phyloP scores from a whole-genome alignment of 305 asterid genomes.

The Ilex paraguariensis region DNA sequence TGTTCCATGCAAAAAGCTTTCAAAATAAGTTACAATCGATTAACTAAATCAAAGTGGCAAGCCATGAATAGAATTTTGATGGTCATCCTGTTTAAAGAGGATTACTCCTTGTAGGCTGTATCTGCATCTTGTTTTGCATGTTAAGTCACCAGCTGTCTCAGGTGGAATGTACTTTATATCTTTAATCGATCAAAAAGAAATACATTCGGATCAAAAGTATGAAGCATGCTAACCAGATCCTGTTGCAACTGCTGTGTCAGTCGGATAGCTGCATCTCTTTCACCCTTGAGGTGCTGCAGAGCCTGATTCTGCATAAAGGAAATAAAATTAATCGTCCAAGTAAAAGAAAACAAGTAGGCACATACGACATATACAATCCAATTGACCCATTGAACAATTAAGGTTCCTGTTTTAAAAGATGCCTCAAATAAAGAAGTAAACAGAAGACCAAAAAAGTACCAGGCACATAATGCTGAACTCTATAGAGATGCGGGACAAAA shows the following conservation, averaged over 20 bases:
- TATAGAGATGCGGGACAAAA: too few relatives aligned
- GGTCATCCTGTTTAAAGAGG: too few relatives aligned
- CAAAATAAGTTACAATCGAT: too few relatives aligned
- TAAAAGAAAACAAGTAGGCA: background rate
- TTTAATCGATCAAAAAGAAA: background rate
- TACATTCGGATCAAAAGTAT: background rate
- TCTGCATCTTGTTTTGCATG: too few relatives aligned
- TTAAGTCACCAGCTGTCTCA: too few relatives aligned
- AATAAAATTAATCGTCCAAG: background rate
- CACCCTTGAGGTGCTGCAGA: conserved; percentile 55
- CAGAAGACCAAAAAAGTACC: background rate
- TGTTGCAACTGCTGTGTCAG: conserved; percentile 57
- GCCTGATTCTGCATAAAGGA: conserved; percentile 39
- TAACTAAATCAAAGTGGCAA: too few relatives aligned
- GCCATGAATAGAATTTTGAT: too few relatives aligned
- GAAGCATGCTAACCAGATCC: conserved; percentile 53
- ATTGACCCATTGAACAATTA: background rate
- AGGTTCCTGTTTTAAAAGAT: background rate
- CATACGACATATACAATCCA: background rate
- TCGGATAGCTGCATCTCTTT: conserved; percentile 58
- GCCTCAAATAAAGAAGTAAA: background rate
- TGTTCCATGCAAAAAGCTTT: too few relatives aligned
- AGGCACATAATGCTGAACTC: background rate
- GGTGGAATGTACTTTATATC: background rate
- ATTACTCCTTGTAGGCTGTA: too few relatives aligned